These are phyloP conservation scores for Phytophthora ohioensis DNA, from an alignment of 352 stramenopile species.

Conservation along the genomic window DNA sequence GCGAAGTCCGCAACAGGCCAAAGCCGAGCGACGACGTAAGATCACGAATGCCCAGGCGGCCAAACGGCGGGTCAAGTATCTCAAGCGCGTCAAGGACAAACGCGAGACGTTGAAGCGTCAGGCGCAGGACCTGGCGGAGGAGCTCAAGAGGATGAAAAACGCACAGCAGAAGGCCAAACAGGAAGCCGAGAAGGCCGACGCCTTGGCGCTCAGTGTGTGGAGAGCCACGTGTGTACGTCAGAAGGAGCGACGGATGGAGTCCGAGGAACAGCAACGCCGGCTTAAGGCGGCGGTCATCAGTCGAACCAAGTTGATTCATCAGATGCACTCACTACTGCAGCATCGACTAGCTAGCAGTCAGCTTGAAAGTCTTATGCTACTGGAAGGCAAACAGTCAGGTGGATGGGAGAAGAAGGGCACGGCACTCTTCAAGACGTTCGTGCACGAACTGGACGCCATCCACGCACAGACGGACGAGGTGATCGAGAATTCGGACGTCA, in stretches of 20 bases:
- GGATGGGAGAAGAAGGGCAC: conserved; percentile 28
- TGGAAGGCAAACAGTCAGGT: conserved; percentile 10
- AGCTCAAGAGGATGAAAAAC: conserved; percentile 16
- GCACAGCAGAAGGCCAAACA: conserved; percentile 21
- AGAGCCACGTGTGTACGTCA: conserved; percentile 31
- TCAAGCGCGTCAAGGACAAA: conserved; percentile 38
- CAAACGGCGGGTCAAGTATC: conserved; percentile 37
- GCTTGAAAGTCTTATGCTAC: conserved; percentile 20
- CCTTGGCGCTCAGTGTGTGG: conserved; percentile 25
- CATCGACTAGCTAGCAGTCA: conserved; percentile 23
- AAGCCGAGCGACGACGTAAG: conserved; percentile 30
- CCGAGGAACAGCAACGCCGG: conserved; percentile 32
- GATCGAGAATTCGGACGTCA: conserved; percentile 24
- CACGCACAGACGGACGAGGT: conserved; percentile 40
- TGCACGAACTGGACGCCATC: conserved; percentile 39
- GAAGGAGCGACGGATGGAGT: conserved; percentile 34
- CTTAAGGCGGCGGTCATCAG: conserved; percentile 34
- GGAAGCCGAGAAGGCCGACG: conserved; percentile 27
- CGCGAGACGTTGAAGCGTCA: conserved; percentile 25
- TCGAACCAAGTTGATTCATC: conserved; percentile 33
- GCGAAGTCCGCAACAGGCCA: not conserved
- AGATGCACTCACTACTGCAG: conserved; percentile 38
- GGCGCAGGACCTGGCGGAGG: conserved; percentile 5
- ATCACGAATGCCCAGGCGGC: conserved; percentile 39
- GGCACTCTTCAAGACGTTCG: conserved; percentile 41